These are phyloP conservation scores for Chimonanthus salicifolius DNA, from an alignment of 164 flowering plant species.

Conservation along the genomic window DNA sequence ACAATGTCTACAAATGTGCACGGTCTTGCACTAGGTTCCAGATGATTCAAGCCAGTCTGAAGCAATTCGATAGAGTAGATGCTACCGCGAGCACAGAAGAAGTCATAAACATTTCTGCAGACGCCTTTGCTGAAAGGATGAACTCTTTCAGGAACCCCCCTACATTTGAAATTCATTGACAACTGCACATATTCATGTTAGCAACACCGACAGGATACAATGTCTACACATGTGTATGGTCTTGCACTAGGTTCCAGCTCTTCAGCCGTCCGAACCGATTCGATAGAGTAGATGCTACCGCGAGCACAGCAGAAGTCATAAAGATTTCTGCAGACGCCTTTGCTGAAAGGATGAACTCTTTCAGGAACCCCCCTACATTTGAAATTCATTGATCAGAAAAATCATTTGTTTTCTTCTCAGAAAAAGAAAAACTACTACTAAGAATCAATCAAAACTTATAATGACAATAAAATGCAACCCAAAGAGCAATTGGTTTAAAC, in stretches of 20 bases:
- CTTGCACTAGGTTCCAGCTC: constrained; percentile 63
- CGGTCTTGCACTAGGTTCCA: constrained; percentile 62
- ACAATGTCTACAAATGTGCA: constrained; percentile 60
- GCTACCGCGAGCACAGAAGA: constrained; percentile 53
- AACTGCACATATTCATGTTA: constrained; percentile 15
- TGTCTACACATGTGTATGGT: constrained; percentile 67
- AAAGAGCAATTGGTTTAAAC: too few relatives aligned
- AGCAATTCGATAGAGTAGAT: constrained; percentile 47
- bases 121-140: constrained; percentile 84
- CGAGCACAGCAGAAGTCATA: constrained; percentile 57
- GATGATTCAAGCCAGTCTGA: constrained; percentile 46
- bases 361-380: constrained; percentile 68
- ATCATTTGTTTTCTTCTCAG: too few relatives aligned
- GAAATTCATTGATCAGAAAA: background rate
- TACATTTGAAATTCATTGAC: constrained; percentile 19
- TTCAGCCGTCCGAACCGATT: constrained; percentile 51
- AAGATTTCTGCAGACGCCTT: constrained; percentile 71
- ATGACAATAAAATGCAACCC: too few relatives aligned
- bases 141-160: constrained; percentile 75
- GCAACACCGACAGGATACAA: constrained; percentile 70
- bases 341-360: constrained; percentile 85
- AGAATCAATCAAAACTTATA: too few relatives aligned
- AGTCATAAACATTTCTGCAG: constrained; percentile 60
- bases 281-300: constrained; percentile 40
- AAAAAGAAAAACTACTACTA: too few relatives aligned